A percentile compares a stretch with the other conserved stretches of the same genome.
phyloP scores from a whole-genome alignment of 2,329 filamentous ascomycete species.

The Penicillium sp. region DNA sequence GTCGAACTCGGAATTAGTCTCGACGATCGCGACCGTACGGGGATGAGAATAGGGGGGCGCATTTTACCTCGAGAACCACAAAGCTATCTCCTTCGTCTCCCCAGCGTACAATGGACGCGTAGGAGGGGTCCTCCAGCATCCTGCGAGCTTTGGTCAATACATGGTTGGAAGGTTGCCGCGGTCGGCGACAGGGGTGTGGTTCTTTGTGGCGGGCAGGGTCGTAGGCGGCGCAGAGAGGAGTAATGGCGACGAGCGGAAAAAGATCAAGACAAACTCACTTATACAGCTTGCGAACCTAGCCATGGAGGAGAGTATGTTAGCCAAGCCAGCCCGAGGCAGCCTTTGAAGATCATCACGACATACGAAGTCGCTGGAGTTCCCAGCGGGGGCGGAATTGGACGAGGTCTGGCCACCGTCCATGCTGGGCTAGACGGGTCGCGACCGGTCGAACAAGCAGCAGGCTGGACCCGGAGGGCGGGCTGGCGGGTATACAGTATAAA shows the following conservation, averaged over 20 bases:
- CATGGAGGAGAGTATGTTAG: constrained; percentile 25
- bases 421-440: constrained; percentile 43
- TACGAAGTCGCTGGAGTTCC: constrained; percentile 96
- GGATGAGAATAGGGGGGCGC: constrained; percentile 17
- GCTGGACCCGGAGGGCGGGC: constrained; percentile 19
- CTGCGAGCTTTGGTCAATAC: constrained; percentile 48
- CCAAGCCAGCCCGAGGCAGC: constrained; percentile 8
- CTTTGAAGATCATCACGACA: constrained; percentile 36
- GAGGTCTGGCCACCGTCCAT: constrained; percentile 51
- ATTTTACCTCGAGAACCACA: constrained; percentile 85
- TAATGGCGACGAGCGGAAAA: neutral
- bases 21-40: constrained; percentile 11
- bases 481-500: constrained; percentile 6
- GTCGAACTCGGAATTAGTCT: constrained; percentile 21
- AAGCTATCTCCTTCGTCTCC: constrained; percentile 94
- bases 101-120: constrained; percentile 92
- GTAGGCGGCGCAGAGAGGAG: constrained; percentile 8
- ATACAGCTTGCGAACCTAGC: constrained; percentile 93
- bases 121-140: constrained; percentile 94
- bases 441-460: constrained; percentile 40
- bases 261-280: constrained; percentile 65
- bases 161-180: neutral
- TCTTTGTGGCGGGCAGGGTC: constrained; percentile 12
- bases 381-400: constrained; percentile 54
- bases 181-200: constrained; percentile 1